These are phyloP conservation scores for Hordeum pubiflorum DNA, from an alignment of 202 grass and related monocot species.

Conservation along the genomic window DNA sequence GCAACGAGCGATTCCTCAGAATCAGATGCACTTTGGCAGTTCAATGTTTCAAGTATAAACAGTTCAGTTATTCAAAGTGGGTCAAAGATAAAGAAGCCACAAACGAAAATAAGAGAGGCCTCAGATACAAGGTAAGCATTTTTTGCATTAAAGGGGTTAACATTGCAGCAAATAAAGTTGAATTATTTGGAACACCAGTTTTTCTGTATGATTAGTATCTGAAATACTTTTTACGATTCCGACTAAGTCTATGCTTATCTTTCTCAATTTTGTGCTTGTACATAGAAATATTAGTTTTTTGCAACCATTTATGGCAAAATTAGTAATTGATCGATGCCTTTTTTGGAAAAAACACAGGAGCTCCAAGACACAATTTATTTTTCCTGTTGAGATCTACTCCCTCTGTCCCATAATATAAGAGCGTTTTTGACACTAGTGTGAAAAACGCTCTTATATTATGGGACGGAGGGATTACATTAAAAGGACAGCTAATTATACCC, in stretches of 20 bases:
- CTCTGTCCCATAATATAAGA: no score
- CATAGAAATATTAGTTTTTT: background rate
- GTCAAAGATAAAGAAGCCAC: constrained; percentile 85
- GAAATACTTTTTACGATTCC: background rate
- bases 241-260: background rate
- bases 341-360: background rate
- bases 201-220: background rate
- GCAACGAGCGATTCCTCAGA: constrained; percentile 99
- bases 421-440: no score
- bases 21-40: constrained; percentile 92
- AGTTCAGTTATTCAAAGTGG: constrained; percentile 38
- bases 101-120: constrained; percentile 55
- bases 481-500: background rate
- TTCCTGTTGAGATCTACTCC: background rate
- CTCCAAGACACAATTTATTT: background rate
- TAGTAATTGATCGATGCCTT: background rate
- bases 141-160: background rate
- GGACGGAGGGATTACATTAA: background rate
- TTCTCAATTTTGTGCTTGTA: background rate
- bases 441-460: no score
- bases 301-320: background rate
- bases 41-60: constrained; percentile 64
- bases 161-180: background rate
- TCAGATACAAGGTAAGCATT: constrained; percentile 68
- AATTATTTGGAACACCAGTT: background rate